Evolutionary conservation across 371 early-diverging fungal genomes (phyloP).

Genomic region (Enterocytospora artemiae): DNA sequence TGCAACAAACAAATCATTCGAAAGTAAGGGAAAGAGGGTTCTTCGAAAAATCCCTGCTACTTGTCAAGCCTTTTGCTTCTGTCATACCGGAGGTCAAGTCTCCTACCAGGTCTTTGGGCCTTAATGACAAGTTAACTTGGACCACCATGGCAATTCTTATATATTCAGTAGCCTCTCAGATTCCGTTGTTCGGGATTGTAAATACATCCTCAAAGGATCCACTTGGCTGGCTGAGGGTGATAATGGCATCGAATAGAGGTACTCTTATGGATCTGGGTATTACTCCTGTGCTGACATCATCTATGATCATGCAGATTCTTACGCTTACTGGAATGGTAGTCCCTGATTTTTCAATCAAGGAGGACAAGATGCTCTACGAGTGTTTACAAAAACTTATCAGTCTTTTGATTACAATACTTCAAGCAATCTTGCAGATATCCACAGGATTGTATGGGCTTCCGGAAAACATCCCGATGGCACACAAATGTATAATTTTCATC

Average conservation of each 20-base stretch:
- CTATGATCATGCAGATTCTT: conserved; percentile 95
- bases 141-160: conserved; percentile 90
- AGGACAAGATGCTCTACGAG: conserved; percentile 89
- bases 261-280: conserved; percentile 99
- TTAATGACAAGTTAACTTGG: conserved; percentile 94
- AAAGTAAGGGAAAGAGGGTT: conserved; percentile 8
- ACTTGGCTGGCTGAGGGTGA: conserved; percentile 94
- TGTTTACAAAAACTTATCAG: conserved; percentile 77
- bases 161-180: conserved; percentile 94
- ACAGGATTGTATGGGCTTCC: conserved; percentile 93
- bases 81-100: conserved; percentile 87
- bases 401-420: conserved; percentile 81
- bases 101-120: conserved; percentile 87
- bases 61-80: conserved; percentile 91
- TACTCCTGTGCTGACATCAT: conserved; percentile 93
- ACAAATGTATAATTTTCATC: conserved; percentile 76
- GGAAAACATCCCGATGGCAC: conserved; percentile 76
- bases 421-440: conserved; percentile 87
- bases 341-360: conserved; percentile 89
- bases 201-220: conserved; percentile 73
- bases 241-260: conserved; percentile 95
- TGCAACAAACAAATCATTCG: background rate
- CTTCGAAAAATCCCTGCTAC: conserved; percentile 69
- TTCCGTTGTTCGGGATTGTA: conserved; percentile 97
- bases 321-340: conserved; percentile 86